Conservation (phyloP, 306 rosid species). For the Glycine latifolia region DNA sequence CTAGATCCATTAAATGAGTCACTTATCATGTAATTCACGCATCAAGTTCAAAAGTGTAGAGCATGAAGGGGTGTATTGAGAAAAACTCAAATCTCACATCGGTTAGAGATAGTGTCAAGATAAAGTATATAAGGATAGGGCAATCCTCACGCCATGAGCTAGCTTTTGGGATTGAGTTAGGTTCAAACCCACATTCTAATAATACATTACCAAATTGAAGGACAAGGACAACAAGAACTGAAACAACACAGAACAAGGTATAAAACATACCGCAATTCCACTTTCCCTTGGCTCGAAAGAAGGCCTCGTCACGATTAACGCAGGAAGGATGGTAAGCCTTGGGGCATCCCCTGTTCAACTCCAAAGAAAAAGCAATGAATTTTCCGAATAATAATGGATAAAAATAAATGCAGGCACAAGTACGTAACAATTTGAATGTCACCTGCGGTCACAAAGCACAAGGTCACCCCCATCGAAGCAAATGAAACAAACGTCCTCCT, state of each 20-base stretch:
- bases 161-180: no score
- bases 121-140: no score
- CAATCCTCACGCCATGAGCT: no score
- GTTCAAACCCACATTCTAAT: no score
- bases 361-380: conserved; percentile 18
- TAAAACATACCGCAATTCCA: conserved; percentile 90
- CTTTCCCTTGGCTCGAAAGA: conserved; percentile 94
- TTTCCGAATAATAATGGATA: background rate
- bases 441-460: conserved; percentile 98
- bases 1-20: no score
- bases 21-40: no score
- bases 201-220: background rate
- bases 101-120: no score
- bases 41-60: no score
- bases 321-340: conserved; percentile 98
- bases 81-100: no score
- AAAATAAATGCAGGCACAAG: background rate
- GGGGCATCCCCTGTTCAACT: conserved; percentile 86
- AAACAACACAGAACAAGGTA: conserved; percentile 12
- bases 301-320: conserved; percentile 91
- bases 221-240: background rate
- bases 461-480: conserved; percentile 99
- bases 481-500: conserved; percentile 99
- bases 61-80: no score
- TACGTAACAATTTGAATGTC: background rate